These are phyloP conservation scores for Saturnispora sanitii DNA, from an alignment of 805 yeast species.

Conservation along the genomic window DNA sequence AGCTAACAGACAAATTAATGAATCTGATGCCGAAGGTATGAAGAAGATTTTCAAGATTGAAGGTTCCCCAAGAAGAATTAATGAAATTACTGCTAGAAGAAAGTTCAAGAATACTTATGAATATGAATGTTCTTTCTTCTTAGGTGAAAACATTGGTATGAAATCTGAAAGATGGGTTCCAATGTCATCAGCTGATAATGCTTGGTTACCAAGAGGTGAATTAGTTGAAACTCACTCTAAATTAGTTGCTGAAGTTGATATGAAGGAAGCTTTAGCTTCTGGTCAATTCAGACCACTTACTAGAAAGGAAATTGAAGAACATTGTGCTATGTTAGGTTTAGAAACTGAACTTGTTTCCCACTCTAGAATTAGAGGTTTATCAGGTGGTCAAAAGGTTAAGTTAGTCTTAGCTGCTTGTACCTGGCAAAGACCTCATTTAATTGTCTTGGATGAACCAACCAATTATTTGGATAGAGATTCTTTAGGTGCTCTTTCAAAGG, in stretches of 20 bases:
- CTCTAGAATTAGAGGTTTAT: slow-evolving; percentile 99
- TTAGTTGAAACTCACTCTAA: slow-evolving; percentile 93
- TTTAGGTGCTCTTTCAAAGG: slow-evolving; percentile 98
- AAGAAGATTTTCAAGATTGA: slow-evolving; percentile 98
- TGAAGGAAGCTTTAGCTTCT: slow-evolving; percentile 99
- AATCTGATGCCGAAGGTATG: slow-evolving; percentile 95
- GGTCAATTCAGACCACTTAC: slow-evolving; percentile 99
- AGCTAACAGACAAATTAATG: slow-evolving; percentile 97
- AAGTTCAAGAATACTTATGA: slow-evolving; percentile 99
- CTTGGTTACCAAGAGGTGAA: slow-evolving; percentile 99
- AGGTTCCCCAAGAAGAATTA: slow-evolving; percentile 96
- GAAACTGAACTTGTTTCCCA: slow-evolving; percentile 99
- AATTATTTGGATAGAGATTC: slow-evolving; percentile 99
- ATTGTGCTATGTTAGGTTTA: slow-evolving; percentile 97
- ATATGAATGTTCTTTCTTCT: slow-evolving; percentile 94
- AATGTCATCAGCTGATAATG: slow-evolving; percentile 99
- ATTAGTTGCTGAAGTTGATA: slow-evolving; percentile 99
- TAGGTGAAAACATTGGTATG: slow-evolving; percentile 99
- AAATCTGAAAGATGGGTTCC: slow-evolving; percentile 99
- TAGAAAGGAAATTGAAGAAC: slow-evolving; percentile 99
- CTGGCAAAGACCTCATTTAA: slow-evolving; percentile 99
- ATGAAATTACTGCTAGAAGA: slow-evolving; percentile 91
- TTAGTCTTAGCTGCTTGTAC: slow-evolving; percentile 99
- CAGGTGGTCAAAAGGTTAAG: slow-evolving; percentile 99
- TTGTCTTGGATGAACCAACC: slow-evolving; percentile 99